Evolutionary conservation across 768 basidiomycete genomes (phyloP).

Genomic region (Xerocomellus intermedius): DNA sequence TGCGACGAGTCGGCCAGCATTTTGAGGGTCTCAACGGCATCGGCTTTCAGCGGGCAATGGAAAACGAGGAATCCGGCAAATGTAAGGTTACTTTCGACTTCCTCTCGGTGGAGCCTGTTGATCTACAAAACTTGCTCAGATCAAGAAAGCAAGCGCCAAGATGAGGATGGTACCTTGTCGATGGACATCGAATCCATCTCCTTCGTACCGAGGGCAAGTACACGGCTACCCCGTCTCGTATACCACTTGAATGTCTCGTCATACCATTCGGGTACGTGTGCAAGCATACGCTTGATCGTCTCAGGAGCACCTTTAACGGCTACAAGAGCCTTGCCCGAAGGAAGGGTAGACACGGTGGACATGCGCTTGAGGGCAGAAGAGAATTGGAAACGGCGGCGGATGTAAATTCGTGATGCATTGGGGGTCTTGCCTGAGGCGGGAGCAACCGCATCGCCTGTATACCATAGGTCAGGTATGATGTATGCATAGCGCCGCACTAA

Average conservation of each 20-base stretch:
- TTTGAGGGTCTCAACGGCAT: constrained; percentile 86
- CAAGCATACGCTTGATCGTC: constrained; percentile 89
- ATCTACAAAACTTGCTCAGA: constrained; percentile 49
- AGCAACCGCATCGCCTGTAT: constrained; percentile 61
- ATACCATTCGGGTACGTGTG: constrained; percentile 68
- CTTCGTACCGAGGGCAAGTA: constrained; percentile 88
- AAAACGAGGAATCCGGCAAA: constrained; percentile 99
- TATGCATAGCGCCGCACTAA: neutral
- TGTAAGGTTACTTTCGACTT: constrained; percentile 71
- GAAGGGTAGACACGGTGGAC: constrained; percentile 79
- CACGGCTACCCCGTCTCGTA: constrained; percentile 89
- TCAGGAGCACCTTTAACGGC: constrained; percentile 98
- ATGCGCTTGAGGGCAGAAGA: constrained; percentile 97
- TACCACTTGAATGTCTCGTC: constrained; percentile 96
- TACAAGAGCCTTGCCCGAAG: constrained; percentile 58
- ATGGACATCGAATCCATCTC: constrained; percentile 67
- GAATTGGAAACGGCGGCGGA: constrained; percentile 95
- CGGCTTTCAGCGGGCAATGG: constrained; percentile 94
- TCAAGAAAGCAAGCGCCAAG: neutral
- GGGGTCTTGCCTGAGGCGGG: constrained; percentile 51
- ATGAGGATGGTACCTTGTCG: constrained; percentile 59
- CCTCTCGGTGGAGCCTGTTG: constrained; percentile 79
- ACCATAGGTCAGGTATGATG: neutral
- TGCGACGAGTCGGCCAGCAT: constrained; percentile 97
- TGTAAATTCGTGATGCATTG: constrained; percentile 60